Conservation (phyloP, 2,329 filamentous ascomycete species). For the Colletotrichum sansevieriae region DNA sequence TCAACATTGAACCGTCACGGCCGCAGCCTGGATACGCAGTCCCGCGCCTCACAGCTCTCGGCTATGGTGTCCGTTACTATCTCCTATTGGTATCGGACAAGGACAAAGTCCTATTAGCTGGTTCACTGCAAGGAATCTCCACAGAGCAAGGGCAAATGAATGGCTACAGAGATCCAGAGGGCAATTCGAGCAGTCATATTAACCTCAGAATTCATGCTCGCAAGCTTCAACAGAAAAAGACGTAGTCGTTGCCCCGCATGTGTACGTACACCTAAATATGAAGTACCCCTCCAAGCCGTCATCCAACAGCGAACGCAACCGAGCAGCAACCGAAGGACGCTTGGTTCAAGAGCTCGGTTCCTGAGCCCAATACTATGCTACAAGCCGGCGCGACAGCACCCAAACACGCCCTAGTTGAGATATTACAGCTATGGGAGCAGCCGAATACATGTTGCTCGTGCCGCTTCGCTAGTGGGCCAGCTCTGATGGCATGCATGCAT, state of each 20-base stretch:
- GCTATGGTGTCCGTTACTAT: background rate
- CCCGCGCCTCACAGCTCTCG: no score
- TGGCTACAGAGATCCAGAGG: background rate
- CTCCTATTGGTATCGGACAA: background rate
- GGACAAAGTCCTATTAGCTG: background rate
- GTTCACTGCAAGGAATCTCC: background rate
- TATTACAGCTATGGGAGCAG: constrained; percentile 12
- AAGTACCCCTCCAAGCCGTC: constrained; percentile 3
- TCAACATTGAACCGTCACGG: constrained; percentile 13
- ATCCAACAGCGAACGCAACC: constrained; percentile 16
- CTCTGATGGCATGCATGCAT: constrained; percentile 30
- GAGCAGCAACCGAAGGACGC: constrained; percentile 17
- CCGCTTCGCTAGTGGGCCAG: constrained; percentile 31
- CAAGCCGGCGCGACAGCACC: constrained; percentile 18
- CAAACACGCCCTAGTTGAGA: constrained; percentile 11
- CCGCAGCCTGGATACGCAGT: background rate
- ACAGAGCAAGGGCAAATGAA: background rate
- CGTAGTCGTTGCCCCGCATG: constrained; percentile 30
- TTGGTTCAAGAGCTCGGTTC: constrained; percentile 12
- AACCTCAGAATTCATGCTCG: background rate
- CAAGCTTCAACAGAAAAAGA: constrained; percentile 18
- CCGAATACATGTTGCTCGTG: constrained; percentile 25
- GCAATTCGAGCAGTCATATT: constrained; percentile 5
- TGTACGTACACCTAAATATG: constrained; percentile 30
- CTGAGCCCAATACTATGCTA: constrained; percentile 19